Percentiles rank a stretch among this genome's conserved stretches.
Evolutionary conservation across 768 basidiomycete species (phyloP).

Genomic region (Leucocoprinus sp.): DNA sequence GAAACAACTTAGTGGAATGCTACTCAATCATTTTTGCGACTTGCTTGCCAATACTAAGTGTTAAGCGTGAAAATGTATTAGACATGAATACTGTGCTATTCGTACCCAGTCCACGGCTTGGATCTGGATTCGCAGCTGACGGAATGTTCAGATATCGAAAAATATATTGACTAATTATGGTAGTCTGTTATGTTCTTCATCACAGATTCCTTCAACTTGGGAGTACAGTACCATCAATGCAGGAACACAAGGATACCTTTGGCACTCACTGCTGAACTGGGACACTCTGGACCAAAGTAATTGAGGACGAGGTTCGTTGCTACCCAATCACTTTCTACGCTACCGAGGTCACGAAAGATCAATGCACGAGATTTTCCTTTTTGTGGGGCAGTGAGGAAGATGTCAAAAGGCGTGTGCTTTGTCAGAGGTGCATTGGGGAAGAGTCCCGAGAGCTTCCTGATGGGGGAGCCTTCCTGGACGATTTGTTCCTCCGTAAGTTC

Average conservation of each 20-base stretch:
- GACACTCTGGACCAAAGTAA: slow-evolving; percentile 64
- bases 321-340: slow-evolving; percentile 67
- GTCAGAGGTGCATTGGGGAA: slow-evolving; percentile 62
- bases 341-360: slow-evolving; percentile 65
- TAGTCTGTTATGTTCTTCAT: slow-evolving; percentile 29
- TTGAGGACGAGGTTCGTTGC: slow-evolving; percentile 64
- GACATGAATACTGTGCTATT: too few relatives aligned
- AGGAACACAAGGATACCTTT: neutral
- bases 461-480: slow-evolving; percentile 46
- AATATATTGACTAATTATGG: slow-evolving; percentile 14
- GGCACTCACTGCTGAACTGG: slow-evolving; percentile 60
- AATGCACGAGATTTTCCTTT: slow-evolving; percentile 43
- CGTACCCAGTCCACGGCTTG: slow-evolving; percentile 45
- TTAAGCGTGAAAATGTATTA: too few relatives aligned
- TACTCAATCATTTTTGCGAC: too few relatives aligned
- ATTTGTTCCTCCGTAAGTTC: slow-evolving; percentile 54
- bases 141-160: too few relatives aligned
- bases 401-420: slow-evolving; percentile 65
- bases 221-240: neutral
- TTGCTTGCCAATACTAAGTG: too few relatives aligned
- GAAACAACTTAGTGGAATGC: too few relatives aligned
- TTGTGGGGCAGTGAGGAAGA: slow-evolving; percentile 55
- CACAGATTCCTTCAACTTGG: slow-evolving; percentile 45
- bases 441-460: slow-evolving; percentile 66
- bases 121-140: slow-evolving; percentile 42